Evolutionary conservation across 352 stramenopile genomes (phyloP), one percentile per base, ranked within the genome.

Genomic region (Phytopythium chamaehyphon): DNA sequence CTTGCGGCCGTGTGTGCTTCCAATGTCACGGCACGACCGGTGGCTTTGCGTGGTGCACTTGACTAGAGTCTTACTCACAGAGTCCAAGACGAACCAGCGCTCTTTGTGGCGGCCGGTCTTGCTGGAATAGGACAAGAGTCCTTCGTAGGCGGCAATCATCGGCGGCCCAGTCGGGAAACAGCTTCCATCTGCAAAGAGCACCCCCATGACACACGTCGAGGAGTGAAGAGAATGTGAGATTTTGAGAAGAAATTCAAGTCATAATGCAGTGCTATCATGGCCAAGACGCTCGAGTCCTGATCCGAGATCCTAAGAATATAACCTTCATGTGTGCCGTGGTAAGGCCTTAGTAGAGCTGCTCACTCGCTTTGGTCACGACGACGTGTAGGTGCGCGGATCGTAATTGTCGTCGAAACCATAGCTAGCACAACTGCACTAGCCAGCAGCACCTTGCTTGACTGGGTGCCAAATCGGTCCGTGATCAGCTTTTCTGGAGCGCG

Each of bases 401-500:
- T 86, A 57, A 79, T 73, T 19, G 59, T 45, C 1, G 69, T 61
- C 3, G 77, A 64, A 8, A 57, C 71, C 23, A 88, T 51, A 42
- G 63, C 79, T 40, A 90, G 40, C 26, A 79, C 42, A 10, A 66
- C 59, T 19, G 81, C 58, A 9, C 61, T 70, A 6, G 59, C 78
- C 39, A 88, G 74, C 52, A 95, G 53, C 14, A 56, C 71, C 47
- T 76, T 74, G 49, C 64, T 83, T 15, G 71, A 71, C 24, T 54
- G 61, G 2, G 75, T 64, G 19, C 59, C 72, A 48, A 91, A 62
- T 0, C 51, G 19, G 51, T 86, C 89, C 43, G 97, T 88, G 52
- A 89, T 86, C 45, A 33, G 28, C 28, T 85, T 62, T 49, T 97
- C 85, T 5, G 96, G 96, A 14, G 84, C 83, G 38, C 86, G 72